phyloP scores from a whole-genome alignment of 2,329 filamentous ascomycete genomes.

The Dryadomyces sulphureus region DNA sequence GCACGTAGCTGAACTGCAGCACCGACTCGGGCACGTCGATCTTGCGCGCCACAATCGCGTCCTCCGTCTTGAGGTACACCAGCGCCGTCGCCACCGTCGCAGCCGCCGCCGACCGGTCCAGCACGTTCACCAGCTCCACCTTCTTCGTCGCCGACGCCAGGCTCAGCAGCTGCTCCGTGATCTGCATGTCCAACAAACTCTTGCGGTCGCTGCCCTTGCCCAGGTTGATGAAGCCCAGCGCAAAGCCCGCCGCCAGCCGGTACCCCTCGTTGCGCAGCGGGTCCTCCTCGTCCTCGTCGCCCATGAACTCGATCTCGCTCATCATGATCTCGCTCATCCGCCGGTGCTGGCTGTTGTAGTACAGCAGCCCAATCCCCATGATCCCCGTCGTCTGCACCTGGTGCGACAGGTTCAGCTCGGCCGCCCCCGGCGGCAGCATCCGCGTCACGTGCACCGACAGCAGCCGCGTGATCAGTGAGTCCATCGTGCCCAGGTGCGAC shows the following conservation, averaged over 20 bases:
- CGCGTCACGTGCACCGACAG: slow-evolving; percentile 91
- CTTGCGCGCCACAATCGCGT: slow-evolving; percentile 73
- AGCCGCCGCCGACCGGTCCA: slow-evolving; percentile 87
- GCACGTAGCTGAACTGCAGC: slow-evolving; percentile 87
- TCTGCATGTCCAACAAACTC: slow-evolving; percentile 83
- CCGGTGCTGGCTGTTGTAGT: slow-evolving; percentile 89
- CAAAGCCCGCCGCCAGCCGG: slow-evolving; percentile 81
- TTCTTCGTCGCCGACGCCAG: slow-evolving; percentile 82
- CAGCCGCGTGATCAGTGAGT: slow-evolving; percentile 81
- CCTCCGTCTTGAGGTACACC: slow-evolving; percentile 95
- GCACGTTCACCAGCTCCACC: slow-evolving; percentile 79
- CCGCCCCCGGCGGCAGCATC: slow-evolving; percentile 82
- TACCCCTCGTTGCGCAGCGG: slow-evolving; percentile 89
- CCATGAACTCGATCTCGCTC: slow-evolving; percentile 86
- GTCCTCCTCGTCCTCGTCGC: slow-evolving; percentile 68
- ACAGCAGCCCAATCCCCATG: slow-evolving; percentile 91
- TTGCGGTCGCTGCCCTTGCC: slow-evolving; percentile 79
- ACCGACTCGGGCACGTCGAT: slow-evolving; percentile 84
- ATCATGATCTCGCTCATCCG: slow-evolving; percentile 99
- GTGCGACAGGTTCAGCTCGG: slow-evolving; percentile 84
- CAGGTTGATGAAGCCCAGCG: slow-evolving; percentile 86
- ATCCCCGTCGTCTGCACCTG: slow-evolving; percentile 91
- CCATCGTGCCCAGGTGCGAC: slow-evolving; percentile 94
- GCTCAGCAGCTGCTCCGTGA: slow-evolving; percentile 75
- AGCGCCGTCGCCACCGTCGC: slow-evolving; percentile 80